Evolutionary conservation across 2,329 filamentous ascomycete species (phyloP).

Genomic region (Mycosphaerella sp.): DNA sequence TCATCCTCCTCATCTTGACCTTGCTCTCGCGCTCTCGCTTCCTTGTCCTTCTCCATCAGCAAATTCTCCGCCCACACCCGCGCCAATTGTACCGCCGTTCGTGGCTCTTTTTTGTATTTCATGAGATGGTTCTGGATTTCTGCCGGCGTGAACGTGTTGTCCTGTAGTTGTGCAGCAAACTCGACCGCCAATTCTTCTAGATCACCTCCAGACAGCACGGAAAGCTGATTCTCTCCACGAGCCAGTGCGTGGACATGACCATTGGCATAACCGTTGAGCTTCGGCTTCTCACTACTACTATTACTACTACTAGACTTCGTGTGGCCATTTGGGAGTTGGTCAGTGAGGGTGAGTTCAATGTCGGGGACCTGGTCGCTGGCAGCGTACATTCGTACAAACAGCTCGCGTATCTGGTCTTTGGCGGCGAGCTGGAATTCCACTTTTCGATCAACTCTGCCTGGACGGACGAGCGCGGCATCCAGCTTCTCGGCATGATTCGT

Average conservation of each 20-base stretch:
- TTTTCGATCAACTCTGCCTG: constrained; percentile 64
- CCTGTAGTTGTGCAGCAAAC: constrained; percentile 44
- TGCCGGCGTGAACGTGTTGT: constrained; percentile 45
- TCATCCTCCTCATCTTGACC: constrained; percentile 7
- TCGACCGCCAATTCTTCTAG: constrained; percentile 39
- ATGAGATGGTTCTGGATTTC: constrained; percentile 51
- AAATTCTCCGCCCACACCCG: constrained; percentile 38
- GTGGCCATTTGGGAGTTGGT: not conserved
- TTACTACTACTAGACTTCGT: not conserved
- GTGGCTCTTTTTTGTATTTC: constrained; percentile 45
- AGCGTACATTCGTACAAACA: constrained; percentile 38
- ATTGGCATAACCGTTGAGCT: constrained; percentile 4
- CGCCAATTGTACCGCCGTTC: constrained; percentile 40
- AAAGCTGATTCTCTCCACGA: constrained; percentile 11
- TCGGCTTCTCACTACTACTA: constrained; percentile 1
- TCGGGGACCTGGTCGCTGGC: constrained; percentile 21
- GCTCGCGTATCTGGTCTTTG: constrained; percentile 36
- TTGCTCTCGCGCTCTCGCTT: constrained; percentile 14
- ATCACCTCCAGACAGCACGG: constrained; percentile 19
- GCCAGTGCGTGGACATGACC: constrained; percentile 13
- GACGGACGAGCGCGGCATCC: constrained; percentile 60
- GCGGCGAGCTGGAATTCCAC: constrained; percentile 52
- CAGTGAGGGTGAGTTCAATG: constrained; percentile 8
- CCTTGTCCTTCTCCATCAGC: constrained; percentile 24
- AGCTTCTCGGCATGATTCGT: constrained; percentile 69